Evolutionary conservation across 306 rosid genomes (phyloP).

Genomic region (Gastrolobium bilobum): DNA sequence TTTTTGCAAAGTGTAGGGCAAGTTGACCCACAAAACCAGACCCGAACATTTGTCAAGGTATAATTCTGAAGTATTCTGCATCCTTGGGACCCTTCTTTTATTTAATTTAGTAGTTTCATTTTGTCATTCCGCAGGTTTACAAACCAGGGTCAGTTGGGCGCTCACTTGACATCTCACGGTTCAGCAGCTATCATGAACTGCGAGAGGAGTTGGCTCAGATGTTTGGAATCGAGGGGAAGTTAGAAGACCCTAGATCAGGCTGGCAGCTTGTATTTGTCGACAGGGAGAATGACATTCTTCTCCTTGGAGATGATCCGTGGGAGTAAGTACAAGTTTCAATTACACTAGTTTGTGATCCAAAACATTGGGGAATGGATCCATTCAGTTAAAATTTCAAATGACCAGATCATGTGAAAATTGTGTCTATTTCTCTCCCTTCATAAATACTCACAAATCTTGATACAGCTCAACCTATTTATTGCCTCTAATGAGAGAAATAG

Average conservation of each 20-base stretch:
- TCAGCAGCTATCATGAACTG: conserved; percentile 95
- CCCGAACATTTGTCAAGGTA: conserved; percentile 87
- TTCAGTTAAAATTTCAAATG: no score
- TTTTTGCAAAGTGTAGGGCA: conserved; percentile 78
- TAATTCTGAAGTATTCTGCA: conserved; percentile 35
- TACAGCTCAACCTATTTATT: no score
- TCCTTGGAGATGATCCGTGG: conserved; percentile 99
- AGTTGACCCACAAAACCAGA: conserved; percentile 72
- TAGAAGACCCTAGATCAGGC: conserved; percentile 99
- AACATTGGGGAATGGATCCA: no score
- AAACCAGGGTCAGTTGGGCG: conserved; percentile 93
- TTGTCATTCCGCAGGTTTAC: conserved; percentile 72
- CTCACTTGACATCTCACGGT: conserved; percentile 88
- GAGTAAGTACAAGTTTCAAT: conserved; percentile 71
- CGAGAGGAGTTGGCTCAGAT: conserved; percentile 92
- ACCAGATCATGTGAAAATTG: no score
- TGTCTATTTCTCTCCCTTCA: no score
- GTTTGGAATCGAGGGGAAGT: conserved; percentile 96
- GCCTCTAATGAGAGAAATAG: no score
- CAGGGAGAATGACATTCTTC: conserved; percentile 97
- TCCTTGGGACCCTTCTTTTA: conserved; percentile 13
- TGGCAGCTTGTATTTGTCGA: conserved; percentile 99
- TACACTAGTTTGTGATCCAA: background rate
- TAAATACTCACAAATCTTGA: no score
- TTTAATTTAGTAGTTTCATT: conserved; percentile 34